Evolutionary conservation across 2,329 filamentous ascomycete genomes (phyloP).

Genomic region (Fonsecaea multimorphosa): DNA sequence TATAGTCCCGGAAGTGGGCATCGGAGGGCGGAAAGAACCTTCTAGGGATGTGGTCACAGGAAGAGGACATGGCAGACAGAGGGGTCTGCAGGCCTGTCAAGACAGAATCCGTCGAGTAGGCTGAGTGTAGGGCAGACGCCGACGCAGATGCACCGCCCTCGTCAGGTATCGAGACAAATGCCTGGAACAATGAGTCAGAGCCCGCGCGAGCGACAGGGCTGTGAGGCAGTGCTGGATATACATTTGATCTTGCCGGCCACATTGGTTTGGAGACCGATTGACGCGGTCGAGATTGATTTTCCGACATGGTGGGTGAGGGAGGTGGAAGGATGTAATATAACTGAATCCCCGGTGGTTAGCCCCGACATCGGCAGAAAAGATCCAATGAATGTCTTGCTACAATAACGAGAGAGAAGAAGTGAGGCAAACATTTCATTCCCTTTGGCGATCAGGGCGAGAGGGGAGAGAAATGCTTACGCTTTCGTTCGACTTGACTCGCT

Average conservation of each 20-base stretch:
- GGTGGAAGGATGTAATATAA: not conserved
- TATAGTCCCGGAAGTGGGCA: conserved; percentile 12
- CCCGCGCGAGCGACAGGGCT: not conserved
- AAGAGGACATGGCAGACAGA: conserved; percentile 24
- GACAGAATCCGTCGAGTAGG: conserved; percentile 28
- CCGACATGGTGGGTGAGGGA: conserved; percentile 13
- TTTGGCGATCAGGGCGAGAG: not conserved
- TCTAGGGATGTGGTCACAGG: conserved; percentile 21
- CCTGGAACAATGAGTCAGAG: conserved; percentile 27
- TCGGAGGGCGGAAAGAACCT: conserved; percentile 16
- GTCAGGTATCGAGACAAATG: conserved; percentile 26
- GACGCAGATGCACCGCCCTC: conserved; percentile 28
- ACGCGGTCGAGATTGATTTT: conserved; percentile 14
- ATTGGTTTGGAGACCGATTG: conserved; percentile 9
- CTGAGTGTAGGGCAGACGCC: conserved; percentile 18
- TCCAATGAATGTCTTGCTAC: not conserved
- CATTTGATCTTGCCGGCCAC: conserved; percentile 24
- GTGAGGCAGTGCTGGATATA: conserved; percentile 31
- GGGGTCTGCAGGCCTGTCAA: conserved; percentile 29
- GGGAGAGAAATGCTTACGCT: not conserved
- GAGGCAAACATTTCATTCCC: conserved; percentile 6
- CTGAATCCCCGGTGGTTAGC: not conserved
- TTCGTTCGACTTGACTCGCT: not conserved
- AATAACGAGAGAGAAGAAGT: not conserved
- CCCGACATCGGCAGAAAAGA: not conserved